These are phyloP conservation scores for Cruciata laevipes DNA, from an alignment of 257 asterid species.

Conservation along the genomic window DNA sequence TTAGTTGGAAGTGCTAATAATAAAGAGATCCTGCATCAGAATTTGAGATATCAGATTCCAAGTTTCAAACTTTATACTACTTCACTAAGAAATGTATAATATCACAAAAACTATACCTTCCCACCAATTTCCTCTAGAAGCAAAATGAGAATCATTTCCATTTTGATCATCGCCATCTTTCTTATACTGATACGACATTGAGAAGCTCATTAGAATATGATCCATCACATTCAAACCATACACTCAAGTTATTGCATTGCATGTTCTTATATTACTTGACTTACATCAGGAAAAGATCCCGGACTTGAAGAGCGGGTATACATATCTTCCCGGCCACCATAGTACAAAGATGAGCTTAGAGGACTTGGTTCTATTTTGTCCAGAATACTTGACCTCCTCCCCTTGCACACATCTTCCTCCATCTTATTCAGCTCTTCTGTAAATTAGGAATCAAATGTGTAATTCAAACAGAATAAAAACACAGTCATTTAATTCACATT, in stretches of 20 bases:
- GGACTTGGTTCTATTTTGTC: conserved; percentile 37
- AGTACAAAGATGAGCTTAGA: conserved; percentile 45
- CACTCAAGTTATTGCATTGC: no score
- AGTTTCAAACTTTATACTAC: no score
- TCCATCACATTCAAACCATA: neutral
- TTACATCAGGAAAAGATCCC: conserved; percentile 23
- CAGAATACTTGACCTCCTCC: conserved; percentile 24
- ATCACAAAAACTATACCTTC: conserved; percentile 26
- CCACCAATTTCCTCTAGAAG: conserved; percentile 54
- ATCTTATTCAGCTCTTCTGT: conserved; percentile 24
- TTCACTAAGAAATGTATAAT: no score
- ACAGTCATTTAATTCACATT: neutral
- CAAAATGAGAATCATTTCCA: conserved; percentile 26
- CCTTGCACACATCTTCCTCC: conserved; percentile 23
- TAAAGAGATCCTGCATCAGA: conserved; percentile 41
- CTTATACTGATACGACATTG: conserved; percentile 23
- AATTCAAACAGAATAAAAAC: neutral
- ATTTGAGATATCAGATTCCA: neutral
- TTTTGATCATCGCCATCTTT: conserved; percentile 30
- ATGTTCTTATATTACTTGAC: conserved; percentile 7
- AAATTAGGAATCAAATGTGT: neutral
- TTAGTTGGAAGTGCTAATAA: conserved; percentile 23
- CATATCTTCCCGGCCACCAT: conserved; percentile 49
- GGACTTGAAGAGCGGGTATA: conserved; percentile 29
- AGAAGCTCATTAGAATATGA: conserved; percentile 2